A percentile compares a stretch with the other conserved stretches of the same genome.
Evolutionary conservation across 345 rosid species (phyloP).

Genomic region (Turritis glabra): DNA sequence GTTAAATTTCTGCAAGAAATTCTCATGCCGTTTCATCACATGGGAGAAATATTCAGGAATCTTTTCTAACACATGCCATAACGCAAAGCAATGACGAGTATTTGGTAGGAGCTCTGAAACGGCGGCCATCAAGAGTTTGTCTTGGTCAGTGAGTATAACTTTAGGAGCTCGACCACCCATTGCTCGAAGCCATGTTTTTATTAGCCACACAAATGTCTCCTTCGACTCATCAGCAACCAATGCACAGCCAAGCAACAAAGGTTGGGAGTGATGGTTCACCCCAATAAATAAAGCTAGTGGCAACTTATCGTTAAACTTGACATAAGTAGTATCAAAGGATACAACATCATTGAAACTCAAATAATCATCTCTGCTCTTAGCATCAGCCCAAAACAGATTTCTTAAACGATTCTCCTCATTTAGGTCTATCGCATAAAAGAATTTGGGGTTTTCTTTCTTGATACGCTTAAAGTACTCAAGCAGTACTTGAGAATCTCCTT

Average conservation of each 20-base stretch:
- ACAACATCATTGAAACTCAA: conserved; percentile 49
- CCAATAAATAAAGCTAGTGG: conserved; percentile 50
- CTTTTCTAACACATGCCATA: conserved; percentile 53
- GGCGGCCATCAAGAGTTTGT: conserved; percentile 41
- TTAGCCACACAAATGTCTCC: conserved; percentile 46
- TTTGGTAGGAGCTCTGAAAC: conserved; percentile 47
- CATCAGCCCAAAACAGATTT: conserved; percentile 54
- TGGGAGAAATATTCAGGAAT: conserved; percentile 45
- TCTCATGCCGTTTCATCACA: conserved; percentile 49
- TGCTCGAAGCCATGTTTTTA: conserved; percentile 53
- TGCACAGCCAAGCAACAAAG: conserved; percentile 51
- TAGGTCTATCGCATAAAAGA: conserved; percentile 49
- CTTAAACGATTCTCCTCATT: conserved; percentile 47
- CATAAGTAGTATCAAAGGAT: conserved; percentile 50
- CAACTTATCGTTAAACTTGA: conserved; percentile 49
- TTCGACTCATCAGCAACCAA: conserved; percentile 50
- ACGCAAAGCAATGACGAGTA: conserved; percentile 46
- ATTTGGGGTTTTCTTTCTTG: conserved; percentile 50
- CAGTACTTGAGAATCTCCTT: conserved; percentile 49
- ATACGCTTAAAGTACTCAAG: conserved; percentile 52
- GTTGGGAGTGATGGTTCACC: conserved; percentile 50
- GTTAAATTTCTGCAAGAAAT: conserved; percentile 57
- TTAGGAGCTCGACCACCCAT: conserved; percentile 50
- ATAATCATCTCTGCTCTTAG: conserved; percentile 48
- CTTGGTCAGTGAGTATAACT: conserved; percentile 52